Evolutionary conservation across 441 rosid genomes (phyloP).

Genomic region (Aquilaria agallochum): DNA sequence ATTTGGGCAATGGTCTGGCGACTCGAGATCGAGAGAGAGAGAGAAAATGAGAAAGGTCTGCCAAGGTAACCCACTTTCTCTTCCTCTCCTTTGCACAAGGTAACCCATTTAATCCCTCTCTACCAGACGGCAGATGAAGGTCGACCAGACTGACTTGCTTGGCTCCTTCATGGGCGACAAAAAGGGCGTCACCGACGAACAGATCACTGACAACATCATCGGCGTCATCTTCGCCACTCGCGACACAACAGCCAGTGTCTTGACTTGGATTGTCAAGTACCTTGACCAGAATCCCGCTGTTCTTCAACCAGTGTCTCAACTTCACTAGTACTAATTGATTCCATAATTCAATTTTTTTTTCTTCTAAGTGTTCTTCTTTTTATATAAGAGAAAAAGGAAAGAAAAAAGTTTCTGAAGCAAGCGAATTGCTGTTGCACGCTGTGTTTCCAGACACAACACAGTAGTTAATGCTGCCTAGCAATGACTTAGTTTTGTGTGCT

Average conservation of each 20-base stretch:
- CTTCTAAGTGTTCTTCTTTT: no score
- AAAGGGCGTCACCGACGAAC: slow-evolving; percentile 77
- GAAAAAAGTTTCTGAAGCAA: background rate
- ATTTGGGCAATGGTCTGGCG: no score
- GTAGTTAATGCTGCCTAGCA: no score
- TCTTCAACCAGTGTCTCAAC: slow-evolving; percentile 79
- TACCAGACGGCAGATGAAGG: slow-evolving; percentile 52
- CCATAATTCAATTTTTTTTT: no score
- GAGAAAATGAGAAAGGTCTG: no score
- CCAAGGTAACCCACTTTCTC: no score
- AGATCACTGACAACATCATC: slow-evolving; percentile 89
- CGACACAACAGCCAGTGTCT: slow-evolving; percentile 93
- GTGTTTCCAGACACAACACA: no score
- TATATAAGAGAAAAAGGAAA: no score
- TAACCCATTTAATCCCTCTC: slow-evolving; percentile 3
- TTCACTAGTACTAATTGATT: no score
- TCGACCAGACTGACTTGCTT: slow-evolving; percentile 57
- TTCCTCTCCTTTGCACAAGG: no score
- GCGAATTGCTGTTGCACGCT: background rate
- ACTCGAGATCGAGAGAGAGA: no score
- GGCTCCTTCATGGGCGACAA: slow-evolving; percentile 92
- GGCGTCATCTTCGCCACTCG: slow-evolving; percentile 97
- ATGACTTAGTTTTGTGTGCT: slow-evolving; percentile 12
- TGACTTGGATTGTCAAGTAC: slow-evolving; percentile 91
- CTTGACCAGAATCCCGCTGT: slow-evolving; percentile 77